A percentile compares a stretch with the other conserved stretches of the same genome.
These are phyloP conservation scores for Gossypium schwendimanii DNA, from an alignment of 441 rosid species.

Conservation along the genomic window DNA sequence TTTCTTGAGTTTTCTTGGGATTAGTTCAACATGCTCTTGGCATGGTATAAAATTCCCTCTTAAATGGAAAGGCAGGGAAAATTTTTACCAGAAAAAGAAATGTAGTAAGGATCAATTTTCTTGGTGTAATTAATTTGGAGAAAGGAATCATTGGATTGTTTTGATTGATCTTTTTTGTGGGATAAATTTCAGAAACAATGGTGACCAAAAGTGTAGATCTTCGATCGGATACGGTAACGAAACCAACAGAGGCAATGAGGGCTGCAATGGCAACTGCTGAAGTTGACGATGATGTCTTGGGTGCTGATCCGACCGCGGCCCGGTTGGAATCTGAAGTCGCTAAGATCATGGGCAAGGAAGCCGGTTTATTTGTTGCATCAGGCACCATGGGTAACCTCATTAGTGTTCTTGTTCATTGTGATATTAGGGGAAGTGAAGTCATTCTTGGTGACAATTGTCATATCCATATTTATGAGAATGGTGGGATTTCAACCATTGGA, in stretches of 20 bases:
- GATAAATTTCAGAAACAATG: slow-evolving; percentile 30
- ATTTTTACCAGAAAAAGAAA: neutral
- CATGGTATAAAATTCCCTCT: neutral
- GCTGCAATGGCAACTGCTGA: slow-evolving; percentile 82
- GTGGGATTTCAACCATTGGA: slow-evolving; percentile 76
- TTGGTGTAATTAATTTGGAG: neutral
- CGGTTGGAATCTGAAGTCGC: slow-evolving; percentile 68
- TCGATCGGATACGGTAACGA: slow-evolving; percentile 85
- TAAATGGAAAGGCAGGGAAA: neutral
- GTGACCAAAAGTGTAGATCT: slow-evolving; percentile 75
- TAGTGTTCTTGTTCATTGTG: slow-evolving; percentile 86
- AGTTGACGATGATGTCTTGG: slow-evolving; percentile 85
- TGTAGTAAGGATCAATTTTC: neutral
- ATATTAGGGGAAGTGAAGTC: slow-evolving; percentile 80
- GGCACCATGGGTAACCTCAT: slow-evolving; percentile 96
- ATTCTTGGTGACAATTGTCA: slow-evolving; percentile 84
- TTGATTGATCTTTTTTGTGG: neutral
- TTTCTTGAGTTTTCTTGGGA: neutral
- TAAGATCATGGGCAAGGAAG: slow-evolving; percentile 67
- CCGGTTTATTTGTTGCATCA: slow-evolving; percentile 78
- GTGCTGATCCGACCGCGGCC: slow-evolving; percentile 62
- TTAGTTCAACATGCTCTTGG: neutral
- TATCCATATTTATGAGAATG: slow-evolving; percentile 80
- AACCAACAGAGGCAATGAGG: slow-evolving; percentile 85
- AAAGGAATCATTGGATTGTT: neutral